These are phyloP conservation scores for Cryptosporidium meleagridis DNA, from an alignment of 169 alveolate species.

Conservation along the genomic window DNA sequence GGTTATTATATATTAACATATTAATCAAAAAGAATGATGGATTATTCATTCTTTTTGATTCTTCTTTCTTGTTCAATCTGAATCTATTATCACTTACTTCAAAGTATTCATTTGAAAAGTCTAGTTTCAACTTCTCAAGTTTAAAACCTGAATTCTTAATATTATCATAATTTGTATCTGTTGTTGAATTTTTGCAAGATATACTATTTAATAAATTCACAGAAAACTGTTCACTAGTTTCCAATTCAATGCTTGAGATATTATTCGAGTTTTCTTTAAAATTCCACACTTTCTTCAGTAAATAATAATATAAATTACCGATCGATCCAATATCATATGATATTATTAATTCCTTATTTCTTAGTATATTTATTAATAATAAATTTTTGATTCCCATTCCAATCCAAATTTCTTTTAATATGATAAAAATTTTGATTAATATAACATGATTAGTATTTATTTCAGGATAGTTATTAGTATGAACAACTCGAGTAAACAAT, in stretches of 20 bases:
- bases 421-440: neutral
- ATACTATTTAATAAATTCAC: neutral
- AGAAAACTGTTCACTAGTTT: constrained; percentile 22
- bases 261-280: neutral
- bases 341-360: constrained; percentile 28
- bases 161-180: neutral
- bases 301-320: constrained; percentile 13
- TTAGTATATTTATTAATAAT: constrained; percentile 14
- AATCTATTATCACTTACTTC: neutral
- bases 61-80: neutral
- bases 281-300: neutral
- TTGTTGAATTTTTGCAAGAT: neutral
- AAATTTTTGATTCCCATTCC: neutral
- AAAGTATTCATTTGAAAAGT: neutral
- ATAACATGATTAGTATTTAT: neutral
- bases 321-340: constrained; percentile 2
- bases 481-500: neutral
- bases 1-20: constrained; percentile 11
- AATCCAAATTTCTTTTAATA: constrained; percentile 9
- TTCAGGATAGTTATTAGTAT: neutral
- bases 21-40: constrained; percentile 16
- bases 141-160: neutral
- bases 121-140: neutral
- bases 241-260: neutral
- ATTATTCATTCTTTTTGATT: neutral